Base-by-base conservation (phyloP, 2,329 filamentous ascomycete genomes). In the Talaromyces sp. region DNA sequence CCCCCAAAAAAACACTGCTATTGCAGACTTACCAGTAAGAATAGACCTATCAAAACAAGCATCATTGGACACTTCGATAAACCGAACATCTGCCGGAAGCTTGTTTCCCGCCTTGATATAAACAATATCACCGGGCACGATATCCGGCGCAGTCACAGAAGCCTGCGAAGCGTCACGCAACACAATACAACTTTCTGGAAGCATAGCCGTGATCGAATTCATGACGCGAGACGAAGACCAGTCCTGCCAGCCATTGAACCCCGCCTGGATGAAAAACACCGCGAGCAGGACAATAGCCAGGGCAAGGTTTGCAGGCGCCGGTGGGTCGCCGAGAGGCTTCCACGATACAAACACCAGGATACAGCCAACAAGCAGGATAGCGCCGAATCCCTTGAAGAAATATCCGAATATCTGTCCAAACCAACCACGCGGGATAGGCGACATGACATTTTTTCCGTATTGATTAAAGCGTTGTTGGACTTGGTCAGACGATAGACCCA, bases 221-320 rank as follows among this genome's bases (percentile, higher is more conserved):
- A 93, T 93, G 60, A 92, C 89, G 5, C 87, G 80, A 1, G 85
- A 89, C 0, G 88, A 89, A 2, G 89, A 91, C 85, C 89, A 93
- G 71, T 93, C 90, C 69, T 88, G 86, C 79, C 83, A 89, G 69
- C 84, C 83, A 69, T 87, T 87, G 76, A 92, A 92, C 2, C 79
- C 83, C 64, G 88, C 89, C 68, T 89, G 86, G 47, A 89, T 84
- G 65, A 87, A 75, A 68, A 88, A 93, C 7, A 93, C 89, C 5
- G 85, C 83, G 1, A 88, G 72, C 5, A 93, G 77, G 2, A 93
- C 89, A 68, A 91, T 90, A 0, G 87, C 90, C 28, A 93, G 81
- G 0, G 89, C 90, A 42, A 86, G 72, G 70, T 94, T 93, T 6
- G 90, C 89, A 14, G 83, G 68, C 0, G 87, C 83, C 2, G 90